Evolutionary conservation across 2,329 filamentous ascomycete species (phyloP), one percentile per base, ranked within the genome.

Genomic region (Cyclaneusma minus): DNA sequence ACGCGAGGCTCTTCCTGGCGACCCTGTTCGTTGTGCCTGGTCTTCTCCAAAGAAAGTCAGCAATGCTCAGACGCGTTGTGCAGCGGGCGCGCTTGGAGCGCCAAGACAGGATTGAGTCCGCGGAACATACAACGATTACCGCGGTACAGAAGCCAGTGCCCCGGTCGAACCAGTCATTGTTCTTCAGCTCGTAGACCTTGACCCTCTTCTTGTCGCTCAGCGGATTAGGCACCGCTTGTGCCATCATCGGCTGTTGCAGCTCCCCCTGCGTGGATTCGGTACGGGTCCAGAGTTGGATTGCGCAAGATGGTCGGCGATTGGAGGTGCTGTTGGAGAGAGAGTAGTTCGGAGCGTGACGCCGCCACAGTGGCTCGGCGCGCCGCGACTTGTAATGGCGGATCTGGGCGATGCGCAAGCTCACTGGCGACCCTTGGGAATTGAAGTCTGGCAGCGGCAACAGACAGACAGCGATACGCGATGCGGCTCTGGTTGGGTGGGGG

Each of bases 91-190:
- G n/a, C n/a, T n/a, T n/a, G n/a, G n/a, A n/a, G n/a, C n/a, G n/a
- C n/a, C n/a, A n/a, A n/a, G n/a, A n/a, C n/a, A n/a, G n/a, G n/a
- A n/a, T n/a, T n/a, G n/a, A n/a, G n/a, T n/a, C n/a, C n/a, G 24
- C 10, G 16, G 7, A 29, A 14, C 22, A 25, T 25, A 16, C 17
- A 27, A 17, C 20, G 13, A 27, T 19, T 24, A 19, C 27, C 24
- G 85, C 84, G 33, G 72, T 81, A 52, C 89, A 95, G 54, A 94
- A 94, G 35, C 89, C 89, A 24, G 89, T 98, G 37, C 89, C 89
- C 46, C 87, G 69, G 57, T 98, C 89, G 51, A 87, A 94, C 89
- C 89, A 98, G 70, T 95, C 89, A 65, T 92, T 93, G 58, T 93
- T 84, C 53, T 82, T 83, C 45, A 98, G 68, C 62, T 95, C 89